These are phyloP conservation scores for Cladorrhinum sp. DNA, from an alignment of 2,329 filamentous ascomycete genomes.

Conservation along the genomic window DNA sequence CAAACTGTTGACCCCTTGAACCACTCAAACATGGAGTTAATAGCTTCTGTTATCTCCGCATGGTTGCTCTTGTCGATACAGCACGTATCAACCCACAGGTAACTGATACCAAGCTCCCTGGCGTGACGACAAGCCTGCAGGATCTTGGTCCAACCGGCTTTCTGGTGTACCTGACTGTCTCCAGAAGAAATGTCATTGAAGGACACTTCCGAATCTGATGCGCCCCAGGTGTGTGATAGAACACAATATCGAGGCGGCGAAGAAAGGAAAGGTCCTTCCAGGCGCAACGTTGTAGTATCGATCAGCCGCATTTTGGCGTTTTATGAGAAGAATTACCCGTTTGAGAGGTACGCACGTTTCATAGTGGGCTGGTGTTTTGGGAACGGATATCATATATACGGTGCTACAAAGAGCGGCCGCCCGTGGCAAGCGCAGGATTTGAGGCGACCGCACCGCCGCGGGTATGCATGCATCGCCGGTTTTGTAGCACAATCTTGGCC, in stretches of 20 bases:
- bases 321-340: too few relatives aligned
- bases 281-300: neutral
- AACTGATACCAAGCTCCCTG: constrained; percentile 24
- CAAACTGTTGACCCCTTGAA: constrained; percentile 9
- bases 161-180: constrained; percentile 7
- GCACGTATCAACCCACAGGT: constrained; percentile 20
- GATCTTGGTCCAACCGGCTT: constrained; percentile 35
- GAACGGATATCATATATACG: too few relatives aligned
- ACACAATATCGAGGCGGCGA: neutral
- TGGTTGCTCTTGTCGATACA: constrained; percentile 20
- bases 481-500: too few relatives aligned
- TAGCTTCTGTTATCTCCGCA: constrained; percentile 14
- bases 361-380: too few relatives aligned
- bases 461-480: too few relatives aligned
- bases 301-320: neutral
- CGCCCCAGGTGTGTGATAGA: neutral
- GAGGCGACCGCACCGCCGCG: too few relatives aligned
- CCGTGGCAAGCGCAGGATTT: too few relatives aligned
- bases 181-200: neutral
- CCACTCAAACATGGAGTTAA: constrained; percentile 21
- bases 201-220: neutral
- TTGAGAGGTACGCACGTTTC: too few relatives aligned
- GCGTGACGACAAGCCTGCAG: constrained; percentile 32
- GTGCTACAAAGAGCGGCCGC: too few relatives aligned
- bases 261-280: neutral